A percentile compares a stretch with the other conserved stretches of the same genome.
Conservation (phyloP, 768 basidiomycete genomes). For the Pleurotus pulmonarius region DNA sequence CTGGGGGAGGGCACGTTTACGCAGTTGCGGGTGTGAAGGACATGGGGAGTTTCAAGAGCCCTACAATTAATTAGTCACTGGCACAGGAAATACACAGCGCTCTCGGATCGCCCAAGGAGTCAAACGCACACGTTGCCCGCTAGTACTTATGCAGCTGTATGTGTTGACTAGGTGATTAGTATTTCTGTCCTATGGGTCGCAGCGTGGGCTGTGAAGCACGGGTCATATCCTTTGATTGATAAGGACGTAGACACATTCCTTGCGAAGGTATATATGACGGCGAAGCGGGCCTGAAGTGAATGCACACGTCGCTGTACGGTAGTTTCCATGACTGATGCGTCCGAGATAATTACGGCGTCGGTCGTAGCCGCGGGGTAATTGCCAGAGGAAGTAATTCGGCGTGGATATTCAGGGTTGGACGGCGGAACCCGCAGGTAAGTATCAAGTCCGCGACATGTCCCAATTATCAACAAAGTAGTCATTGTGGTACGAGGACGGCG, state of each 20-base stretch:
- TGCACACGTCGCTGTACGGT: neutral
- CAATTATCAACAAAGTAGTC: too few species aligned
- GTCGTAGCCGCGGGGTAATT: neutral
- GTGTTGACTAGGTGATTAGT: too few species aligned
- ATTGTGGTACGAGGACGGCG: too few species aligned
- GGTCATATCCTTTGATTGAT: neutral
- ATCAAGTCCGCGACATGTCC: neutral
- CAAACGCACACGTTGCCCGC: too few species aligned
- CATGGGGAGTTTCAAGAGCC: too few species aligned
- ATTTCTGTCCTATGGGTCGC: too few species aligned
- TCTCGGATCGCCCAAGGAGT: too few species aligned
- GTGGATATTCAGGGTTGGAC: neutral
- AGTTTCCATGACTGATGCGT: neutral
- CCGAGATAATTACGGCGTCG: neutral
- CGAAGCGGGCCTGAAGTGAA: neutral
- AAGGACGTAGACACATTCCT: neutral
- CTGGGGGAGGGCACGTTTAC: neutral
- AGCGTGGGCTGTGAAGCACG: neutral
- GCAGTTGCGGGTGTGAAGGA: too few species aligned
- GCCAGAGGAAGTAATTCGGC: neutral
- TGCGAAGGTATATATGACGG: neutral
- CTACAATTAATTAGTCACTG: neutral
- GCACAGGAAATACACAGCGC: too few species aligned
- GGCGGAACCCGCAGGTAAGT: neutral
- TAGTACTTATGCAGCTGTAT: too few species aligned